A percentile compares a stretch with the other conserved stretches of the same genome.
phyloP scores from a whole-genome alignment of 768 basidiomycete species.

The Boletus subcaerulescens region DNA sequence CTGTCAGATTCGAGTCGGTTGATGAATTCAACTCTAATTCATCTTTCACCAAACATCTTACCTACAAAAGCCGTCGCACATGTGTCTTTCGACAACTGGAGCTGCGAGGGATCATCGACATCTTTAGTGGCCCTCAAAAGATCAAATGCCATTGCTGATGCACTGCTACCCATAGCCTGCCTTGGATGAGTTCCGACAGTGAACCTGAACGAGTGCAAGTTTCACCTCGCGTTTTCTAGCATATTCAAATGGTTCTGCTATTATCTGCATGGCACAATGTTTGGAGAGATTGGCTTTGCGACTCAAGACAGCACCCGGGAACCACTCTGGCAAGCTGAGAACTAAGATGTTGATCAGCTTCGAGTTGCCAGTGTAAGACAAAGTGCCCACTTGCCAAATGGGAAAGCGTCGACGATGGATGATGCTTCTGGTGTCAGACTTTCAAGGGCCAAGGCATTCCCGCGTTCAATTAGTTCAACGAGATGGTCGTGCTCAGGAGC shows the following conservation, averaged over 20 bases:
- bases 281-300: constrained; percentile 12
- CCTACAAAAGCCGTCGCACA: constrained; percentile 16
- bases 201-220: neutral
- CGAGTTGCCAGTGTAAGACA: neutral
- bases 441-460: constrained; percentile 15
- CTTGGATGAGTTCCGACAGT: neutral
- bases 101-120: constrained; percentile 6
- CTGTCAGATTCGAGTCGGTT: constrained; percentile 2
- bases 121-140: neutral
- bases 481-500: constrained; percentile 36
- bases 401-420: constrained; percentile 8
- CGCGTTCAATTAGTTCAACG: constrained; percentile 36
- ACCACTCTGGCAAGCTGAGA: constrained; percentile 23
- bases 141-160: constrained; percentile 13
- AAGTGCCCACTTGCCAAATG: constrained; percentile 13
- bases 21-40: neutral
- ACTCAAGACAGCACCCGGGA: constrained; percentile 28
- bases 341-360: constrained; percentile 8
- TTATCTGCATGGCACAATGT: constrained; percentile 7
- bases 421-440: constrained; percentile 11
- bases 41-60: constrained; percentile 2
- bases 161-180: constrained; percentile 12
- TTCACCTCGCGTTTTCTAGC: constrained; percentile 12
- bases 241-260: constrained; percentile 15
- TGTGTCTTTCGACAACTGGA: constrained; percentile 7